Conservation (phyloP, 805 yeast species). For the Metschnikowia cerradonensis region DNA sequence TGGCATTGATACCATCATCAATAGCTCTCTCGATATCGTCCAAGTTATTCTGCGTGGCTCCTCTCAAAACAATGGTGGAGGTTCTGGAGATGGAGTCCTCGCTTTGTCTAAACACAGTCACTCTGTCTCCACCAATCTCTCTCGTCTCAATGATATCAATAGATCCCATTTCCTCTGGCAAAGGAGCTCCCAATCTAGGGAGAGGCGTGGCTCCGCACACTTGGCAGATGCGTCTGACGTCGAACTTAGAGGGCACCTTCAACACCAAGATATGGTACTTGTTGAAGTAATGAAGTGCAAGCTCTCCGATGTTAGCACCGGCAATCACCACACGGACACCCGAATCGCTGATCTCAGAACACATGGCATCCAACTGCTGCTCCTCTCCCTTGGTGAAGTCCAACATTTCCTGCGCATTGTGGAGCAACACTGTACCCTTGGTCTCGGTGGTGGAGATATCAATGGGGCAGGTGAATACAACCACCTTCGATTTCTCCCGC, state of each 20-base stretch:
- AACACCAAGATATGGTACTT: constrained; percentile 80
- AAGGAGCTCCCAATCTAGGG: constrained; percentile 90
- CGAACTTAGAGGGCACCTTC: constrained; percentile 91
- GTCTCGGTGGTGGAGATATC: constrained; percentile 97
- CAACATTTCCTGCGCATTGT: constrained; percentile 95
- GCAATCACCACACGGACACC: constrained; percentile 89
- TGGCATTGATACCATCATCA: constrained; percentile 92
- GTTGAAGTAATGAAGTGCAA: constrained; percentile 89
- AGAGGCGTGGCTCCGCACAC: constrained; percentile 97
- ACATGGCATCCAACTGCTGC: constrained; percentile 79
- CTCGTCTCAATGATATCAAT: constrained; percentile 84
- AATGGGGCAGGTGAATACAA: constrained; percentile 87
- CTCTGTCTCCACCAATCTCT: constrained; percentile 97
- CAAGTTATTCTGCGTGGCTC: constrained; percentile 90
- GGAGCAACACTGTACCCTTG: constrained; percentile 92
- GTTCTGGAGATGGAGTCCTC: constrained; percentile 61
- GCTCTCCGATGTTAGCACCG: constrained; percentile 91
- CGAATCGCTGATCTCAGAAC: constrained; percentile 75
- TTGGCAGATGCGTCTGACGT: constrained; percentile 86
- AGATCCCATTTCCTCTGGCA: constrained; percentile 88
- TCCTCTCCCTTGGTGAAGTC: constrained; percentile 97
- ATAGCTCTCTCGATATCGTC: constrained; percentile 97
- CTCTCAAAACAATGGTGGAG: constrained; percentile 89
- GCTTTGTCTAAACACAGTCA: constrained; percentile 85
- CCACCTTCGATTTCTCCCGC: constrained; percentile 68